Evolutionary conservation across 2,329 filamentous ascomycete genomes (phyloP), one percentile per base, ranked within the genome.

Genomic region (Pleochaeta shiraiana): DNA sequence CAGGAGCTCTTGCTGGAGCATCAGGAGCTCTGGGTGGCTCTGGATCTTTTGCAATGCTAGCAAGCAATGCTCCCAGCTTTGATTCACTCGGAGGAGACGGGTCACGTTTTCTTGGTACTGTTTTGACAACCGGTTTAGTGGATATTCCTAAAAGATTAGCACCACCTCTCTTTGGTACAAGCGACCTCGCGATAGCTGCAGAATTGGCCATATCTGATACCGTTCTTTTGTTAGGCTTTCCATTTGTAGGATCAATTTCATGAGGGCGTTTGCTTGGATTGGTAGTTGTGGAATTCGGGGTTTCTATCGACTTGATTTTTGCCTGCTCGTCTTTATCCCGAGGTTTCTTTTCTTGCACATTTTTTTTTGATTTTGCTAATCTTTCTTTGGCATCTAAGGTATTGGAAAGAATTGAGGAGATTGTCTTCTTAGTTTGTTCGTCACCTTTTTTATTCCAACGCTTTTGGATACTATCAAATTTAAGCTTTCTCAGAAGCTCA

Each of bases 391-490:
- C 69, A 53, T 72, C 70, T 11, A 63, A 66, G 7, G 72, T 73
- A 65, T 71, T 74, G 26, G 71, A 69, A n/a, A 79, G 74, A 59
- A 86, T 84, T 66, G 79, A 78, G 39, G 79, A 78, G 4, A 86
- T 81, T 59, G 85, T 75, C 4, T 78, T 78, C 69, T 85, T 85
- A 60, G 83, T 81, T 63, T 85, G 81, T 0, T 80, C 78, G 69
- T 87, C 84, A 30, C 83, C 85, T 69, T 83, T 83, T 70, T 72
- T 84, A 66, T 78, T 79, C 70, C 86, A 82, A 9, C 81, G 79
- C 66, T 82, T 82, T 47, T 83, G 78, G 19, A 87, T 80, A 64
- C 81, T 83, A 65, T 82, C 79, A 65, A 90, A 81, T 70, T 87
- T 87, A 47, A 83, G 80, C 66, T 81, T 83, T 68, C 84, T 81